Percentiles rank a stretch among this genome's conserved stretches.
These are phyloP conservation scores for Zygosaccharomyces bisporus DNA, from an alignment of 805 yeast genomes.

Conservation along the genomic window DNA sequence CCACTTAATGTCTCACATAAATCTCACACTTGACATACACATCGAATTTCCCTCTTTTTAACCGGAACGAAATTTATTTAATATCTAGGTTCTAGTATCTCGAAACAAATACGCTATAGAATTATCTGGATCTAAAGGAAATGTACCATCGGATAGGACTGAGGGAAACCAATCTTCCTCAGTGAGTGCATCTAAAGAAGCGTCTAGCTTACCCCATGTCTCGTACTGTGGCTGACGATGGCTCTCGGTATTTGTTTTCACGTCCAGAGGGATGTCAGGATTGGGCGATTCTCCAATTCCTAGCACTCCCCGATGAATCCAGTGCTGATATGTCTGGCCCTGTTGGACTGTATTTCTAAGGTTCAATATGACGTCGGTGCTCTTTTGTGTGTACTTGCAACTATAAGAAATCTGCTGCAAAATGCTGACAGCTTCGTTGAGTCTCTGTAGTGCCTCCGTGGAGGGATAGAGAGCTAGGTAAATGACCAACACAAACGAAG, in stretches of 20 bases:
- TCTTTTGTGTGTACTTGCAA: constrained; percentile 11
- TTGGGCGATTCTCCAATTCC: constrained; percentile 8
- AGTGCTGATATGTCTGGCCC: constrained; percentile 11
- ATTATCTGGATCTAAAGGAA: constrained; percentile 12
- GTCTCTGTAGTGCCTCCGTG: constrained; percentile 11
- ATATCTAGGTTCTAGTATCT: constrained; percentile 6
- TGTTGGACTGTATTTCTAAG: constrained; percentile 10
- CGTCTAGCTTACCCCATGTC: constrained; percentile 9
- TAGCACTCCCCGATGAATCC: constrained; percentile 12
- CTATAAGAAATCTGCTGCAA: constrained; percentile 11
- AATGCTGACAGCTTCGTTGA: constrained; percentile 9
- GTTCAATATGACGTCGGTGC: constrained; percentile 10
- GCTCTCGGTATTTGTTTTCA: background rate
- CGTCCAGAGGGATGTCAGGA: background rate
- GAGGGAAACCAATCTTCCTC: constrained; percentile 11
- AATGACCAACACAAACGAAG: constrained; percentile 11
- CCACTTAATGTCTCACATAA: too few relatives aligned
- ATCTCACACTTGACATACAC: too few relatives aligned
- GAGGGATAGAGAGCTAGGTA: constrained; percentile 12
- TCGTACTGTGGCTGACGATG: constrained; percentile 6
- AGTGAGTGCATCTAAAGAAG: constrained; percentile 12
- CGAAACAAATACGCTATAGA: constrained; percentile 10
- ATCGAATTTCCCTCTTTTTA: too few relatives aligned
- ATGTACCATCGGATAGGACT: constrained; percentile 9
- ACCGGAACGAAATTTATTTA: too few relatives aligned